Evolutionary conservation across 352 stramenopile genomes (phyloP).

Genomic region (Phytopythium aichiense): DNA sequence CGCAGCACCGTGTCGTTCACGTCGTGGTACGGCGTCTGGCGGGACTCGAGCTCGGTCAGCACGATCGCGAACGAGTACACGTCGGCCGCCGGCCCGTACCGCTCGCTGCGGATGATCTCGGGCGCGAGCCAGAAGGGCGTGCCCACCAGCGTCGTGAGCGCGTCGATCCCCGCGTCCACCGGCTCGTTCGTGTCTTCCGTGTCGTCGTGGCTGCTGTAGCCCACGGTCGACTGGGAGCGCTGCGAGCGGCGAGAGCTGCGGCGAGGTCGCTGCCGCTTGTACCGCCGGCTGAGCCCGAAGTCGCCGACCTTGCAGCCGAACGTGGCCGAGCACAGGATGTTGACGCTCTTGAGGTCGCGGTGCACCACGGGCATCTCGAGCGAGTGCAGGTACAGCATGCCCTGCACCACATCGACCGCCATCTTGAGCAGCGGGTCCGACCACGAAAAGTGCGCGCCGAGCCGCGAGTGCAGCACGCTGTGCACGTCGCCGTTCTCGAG

Average conservation of each 20-base stretch:
- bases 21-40: slow-evolving; percentile 81
- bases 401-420: slow-evolving; percentile 78
- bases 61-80: slow-evolving; percentile 90
- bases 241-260: neutral
- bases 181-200: neutral
- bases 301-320: slow-evolving; percentile 88
- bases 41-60: slow-evolving; percentile 82
- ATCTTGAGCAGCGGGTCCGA: slow-evolving; percentile 84
- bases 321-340: slow-evolving; percentile 84
- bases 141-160: slow-evolving; percentile 79
- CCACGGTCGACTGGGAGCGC: neutral
- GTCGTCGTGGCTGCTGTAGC: neutral
- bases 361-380: slow-evolving; percentile 82
- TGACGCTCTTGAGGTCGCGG: slow-evolving; percentile 86
- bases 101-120: slow-evolving; percentile 86
- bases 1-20: slow-evolving; percentile 65
- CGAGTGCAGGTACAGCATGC: slow-evolving; percentile 87
- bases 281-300: slow-evolving; percentile 80
- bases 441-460: slow-evolving; percentile 83
- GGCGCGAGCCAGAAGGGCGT: slow-evolving; percentile 87
- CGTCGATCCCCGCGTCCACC: slow-evolving; percentile 44
- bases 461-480: slow-evolving; percentile 71
- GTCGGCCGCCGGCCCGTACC: slow-evolving; percentile 72
- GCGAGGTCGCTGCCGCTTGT: slow-evolving; percentile 45
- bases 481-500: slow-evolving; percentile 89